Evolutionary conservation across 2,329 filamentous ascomycete genomes (phyloP).

Genomic region (Fusarium clavum): DNA sequence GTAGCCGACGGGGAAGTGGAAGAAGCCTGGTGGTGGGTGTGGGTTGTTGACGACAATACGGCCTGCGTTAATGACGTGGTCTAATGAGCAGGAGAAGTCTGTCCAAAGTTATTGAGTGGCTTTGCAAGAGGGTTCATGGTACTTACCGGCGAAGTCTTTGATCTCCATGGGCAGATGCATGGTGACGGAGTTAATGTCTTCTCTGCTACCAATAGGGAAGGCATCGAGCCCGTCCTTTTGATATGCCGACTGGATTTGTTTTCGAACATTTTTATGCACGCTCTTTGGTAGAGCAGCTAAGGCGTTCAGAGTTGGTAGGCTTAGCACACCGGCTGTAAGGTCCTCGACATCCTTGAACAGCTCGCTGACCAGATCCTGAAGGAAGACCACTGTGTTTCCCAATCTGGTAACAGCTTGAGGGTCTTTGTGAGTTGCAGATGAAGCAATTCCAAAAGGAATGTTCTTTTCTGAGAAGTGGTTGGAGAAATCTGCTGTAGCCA

Average conservation of each 20-base stretch:
- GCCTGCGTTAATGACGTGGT: constrained; percentile 64
- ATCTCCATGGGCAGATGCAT: constrained; percentile 67
- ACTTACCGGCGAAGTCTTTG: constrained; percentile 60
- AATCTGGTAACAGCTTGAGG: constrained; percentile 64
- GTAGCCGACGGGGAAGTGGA: constrained; percentile 64
- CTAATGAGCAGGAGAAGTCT: constrained; percentile 66
- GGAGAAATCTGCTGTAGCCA: constrained; percentile 1
- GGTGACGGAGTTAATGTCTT: constrained; percentile 35
- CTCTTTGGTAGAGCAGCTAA: constrained; percentile 21
- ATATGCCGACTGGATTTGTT: background rate
- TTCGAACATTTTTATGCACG: background rate
- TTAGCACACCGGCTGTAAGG: constrained; percentile 16
- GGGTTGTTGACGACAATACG: constrained; percentile 54
- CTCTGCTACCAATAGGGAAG: constrained; percentile 17
- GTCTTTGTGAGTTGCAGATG: constrained; percentile 50
- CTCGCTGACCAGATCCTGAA: constrained; percentile 55
- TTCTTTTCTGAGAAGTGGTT: constrained; percentile 64
- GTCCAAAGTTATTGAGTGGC: constrained; percentile 15
- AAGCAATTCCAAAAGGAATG: constrained; percentile 66
- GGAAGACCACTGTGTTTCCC: constrained; percentile 63
- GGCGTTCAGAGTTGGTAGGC: constrained; percentile 10
- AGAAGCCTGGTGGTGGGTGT: constrained; percentile 58
- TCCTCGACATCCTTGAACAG: constrained; percentile 45
- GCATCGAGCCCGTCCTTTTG: background rate
- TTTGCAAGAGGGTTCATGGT: no score